These are phyloP conservation scores for Calvatia gigantea DNA, from an alignment of 768 basidiomycete genomes.

Conservation along the genomic window DNA sequence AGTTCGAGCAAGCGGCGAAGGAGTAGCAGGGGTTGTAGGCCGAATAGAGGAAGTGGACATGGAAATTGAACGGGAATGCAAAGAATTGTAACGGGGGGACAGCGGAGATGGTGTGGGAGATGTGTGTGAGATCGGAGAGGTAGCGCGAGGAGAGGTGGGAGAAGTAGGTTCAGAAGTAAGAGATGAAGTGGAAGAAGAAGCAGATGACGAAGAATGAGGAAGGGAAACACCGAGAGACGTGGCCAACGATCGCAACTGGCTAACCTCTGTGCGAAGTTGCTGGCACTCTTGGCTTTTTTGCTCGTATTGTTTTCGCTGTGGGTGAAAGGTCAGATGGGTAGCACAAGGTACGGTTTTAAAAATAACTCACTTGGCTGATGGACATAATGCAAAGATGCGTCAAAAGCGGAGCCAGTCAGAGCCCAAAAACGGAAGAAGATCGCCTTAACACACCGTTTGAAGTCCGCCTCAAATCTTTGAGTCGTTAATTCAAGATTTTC, in stretches of 20 bases:
- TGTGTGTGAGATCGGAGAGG: slow-evolving; percentile 31
- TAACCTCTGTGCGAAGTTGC: slow-evolving; percentile 62
- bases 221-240: slow-evolving; percentile 36
- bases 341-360: slow-evolving; percentile 7
- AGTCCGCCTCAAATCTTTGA: slow-evolving; percentile 62
- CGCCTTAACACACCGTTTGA: slow-evolving; percentile 56
- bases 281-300: slow-evolving; percentile 74
- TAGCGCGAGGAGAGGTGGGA: slow-evolving; percentile 44
- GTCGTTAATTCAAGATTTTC: slow-evolving; percentile 60
- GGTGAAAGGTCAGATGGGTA: slow-evolving; percentile 17
- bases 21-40: slow-evolving; percentile 43
- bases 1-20: slow-evolving; percentile 34
- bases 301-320: slow-evolving; percentile 55
- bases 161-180: slow-evolving; percentile 36
- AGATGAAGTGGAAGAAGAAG: slow-evolving; percentile 34
- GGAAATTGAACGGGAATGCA: slow-evolving; percentile 58
- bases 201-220: slow-evolving; percentile 30
- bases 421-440: slow-evolving; percentile 15
- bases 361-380: slow-evolving; percentile 57
- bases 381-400: slow-evolving; percentile 10
- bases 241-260: slow-evolving; percentile 47
- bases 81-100: slow-evolving; percentile 44
- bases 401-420: slow-evolving; percentile 13
- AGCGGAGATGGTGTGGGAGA: slow-evolving; percentile 37
- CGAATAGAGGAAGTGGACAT: slow-evolving; percentile 38